These are phyloP conservation scores for Coemansia sp. DNA, from an alignment of 192 early-diverging fungal genomes.

Conservation along the genomic window DNA sequence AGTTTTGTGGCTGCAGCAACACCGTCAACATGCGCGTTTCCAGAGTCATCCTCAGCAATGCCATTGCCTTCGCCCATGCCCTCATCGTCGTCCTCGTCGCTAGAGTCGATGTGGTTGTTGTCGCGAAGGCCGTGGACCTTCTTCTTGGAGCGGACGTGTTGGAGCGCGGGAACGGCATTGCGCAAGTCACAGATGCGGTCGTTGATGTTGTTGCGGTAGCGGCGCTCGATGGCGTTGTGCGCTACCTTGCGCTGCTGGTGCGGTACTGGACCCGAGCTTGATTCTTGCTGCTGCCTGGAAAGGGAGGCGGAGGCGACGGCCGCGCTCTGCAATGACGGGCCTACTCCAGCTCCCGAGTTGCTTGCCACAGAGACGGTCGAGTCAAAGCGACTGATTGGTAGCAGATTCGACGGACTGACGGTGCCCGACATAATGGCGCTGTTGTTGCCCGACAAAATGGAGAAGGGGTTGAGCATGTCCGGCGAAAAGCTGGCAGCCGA, in stretches of 20 bases:
- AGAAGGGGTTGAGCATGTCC: conserved; percentile 1
- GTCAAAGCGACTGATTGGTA: neutral
- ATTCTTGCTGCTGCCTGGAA: neutral
- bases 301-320: neutral
- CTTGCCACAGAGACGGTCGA: neutral
- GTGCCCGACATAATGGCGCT: conserved; percentile 3
- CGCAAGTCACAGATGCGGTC: conserved; percentile 89
- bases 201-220: conserved; percentile 98
- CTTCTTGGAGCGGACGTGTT: conserved; percentile 46
- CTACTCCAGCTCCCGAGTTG: neutral
- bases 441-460: neutral
- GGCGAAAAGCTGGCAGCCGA: neutral
- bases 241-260: conserved; percentile 86
- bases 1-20: conserved; percentile 83
- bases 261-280: neutral
- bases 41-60: conserved; percentile 30
- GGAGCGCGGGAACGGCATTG: conserved; percentile 83
- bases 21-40: conserved; percentile 67
- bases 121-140: conserved; percentile 23
- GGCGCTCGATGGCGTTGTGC: conserved; percentile 93
- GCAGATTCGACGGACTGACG: neutral
- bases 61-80: conserved; percentile 48
- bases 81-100: conserved; percentile 37
- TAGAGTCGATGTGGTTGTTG: conserved; percentile 57
- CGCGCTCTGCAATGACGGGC: neutral